Evolutionary conservation across 176 grass and related monocot species (phyloP).

Genomic region (Guadua angustifolia): DNA sequence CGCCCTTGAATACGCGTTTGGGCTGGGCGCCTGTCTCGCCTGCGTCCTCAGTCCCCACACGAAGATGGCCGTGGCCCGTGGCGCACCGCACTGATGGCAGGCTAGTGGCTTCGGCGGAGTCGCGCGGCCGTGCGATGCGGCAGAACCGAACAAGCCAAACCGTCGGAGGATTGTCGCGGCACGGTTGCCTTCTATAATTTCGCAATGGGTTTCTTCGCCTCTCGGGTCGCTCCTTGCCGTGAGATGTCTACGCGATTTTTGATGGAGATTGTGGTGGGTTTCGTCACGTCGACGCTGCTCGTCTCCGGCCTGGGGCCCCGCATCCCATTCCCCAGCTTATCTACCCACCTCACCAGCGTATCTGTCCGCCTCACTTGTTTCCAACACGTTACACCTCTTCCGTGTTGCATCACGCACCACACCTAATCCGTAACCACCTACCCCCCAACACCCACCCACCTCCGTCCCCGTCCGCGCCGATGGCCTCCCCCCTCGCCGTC

Average conservation of each 20-base stretch:
- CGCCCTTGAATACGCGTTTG: neutral
- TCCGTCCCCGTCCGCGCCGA: constrained; percentile 24
- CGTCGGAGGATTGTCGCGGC: neutral
- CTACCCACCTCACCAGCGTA: neutral
- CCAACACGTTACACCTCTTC: constrained; percentile 6
- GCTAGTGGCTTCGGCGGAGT: neutral
- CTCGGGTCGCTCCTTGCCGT: neutral
- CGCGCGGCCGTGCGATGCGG: neutral
- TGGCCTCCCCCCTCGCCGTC: constrained; percentile 49
- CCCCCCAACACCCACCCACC: neutral
- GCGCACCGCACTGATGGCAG: neutral
- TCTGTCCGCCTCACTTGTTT: neutral
- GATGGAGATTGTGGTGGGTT: neutral
- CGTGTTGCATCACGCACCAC: neutral
- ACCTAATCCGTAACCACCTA: neutral
- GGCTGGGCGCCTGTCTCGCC: neutral
- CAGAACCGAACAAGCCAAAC: neutral
- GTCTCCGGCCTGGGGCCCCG: neutral
- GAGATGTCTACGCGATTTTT: neutral
- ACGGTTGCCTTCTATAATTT: neutral
- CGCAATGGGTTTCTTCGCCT: neutral
- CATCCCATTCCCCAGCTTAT: neutral
- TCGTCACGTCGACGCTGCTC: neutral
- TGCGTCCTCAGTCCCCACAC: neutral
- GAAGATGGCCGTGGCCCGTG: constrained; percentile 11